Conservation (phyloP, 805 yeast species). For the Sugiyamaella floridensis region DNA sequence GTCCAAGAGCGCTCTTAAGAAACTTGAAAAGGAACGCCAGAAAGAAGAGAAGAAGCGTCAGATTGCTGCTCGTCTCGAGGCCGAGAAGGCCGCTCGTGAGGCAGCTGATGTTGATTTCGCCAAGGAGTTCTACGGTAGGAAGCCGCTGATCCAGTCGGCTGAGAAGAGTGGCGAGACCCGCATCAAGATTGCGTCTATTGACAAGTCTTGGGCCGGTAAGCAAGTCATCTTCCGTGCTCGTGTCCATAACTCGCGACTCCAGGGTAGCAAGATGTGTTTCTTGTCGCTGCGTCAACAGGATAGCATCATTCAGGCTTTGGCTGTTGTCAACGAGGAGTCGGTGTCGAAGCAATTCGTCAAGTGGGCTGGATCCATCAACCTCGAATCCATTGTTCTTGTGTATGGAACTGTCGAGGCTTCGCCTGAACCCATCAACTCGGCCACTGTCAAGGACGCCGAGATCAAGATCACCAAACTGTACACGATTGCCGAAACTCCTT, state of each 20-base stretch:
- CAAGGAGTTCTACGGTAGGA: slow-evolving; percentile 79
- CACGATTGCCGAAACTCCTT: slow-evolving; percentile 82
- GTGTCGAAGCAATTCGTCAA: slow-evolving; percentile 94
- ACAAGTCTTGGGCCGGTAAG: slow-evolving; percentile 61
- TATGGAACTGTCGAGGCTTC: slow-evolving; percentile 79
- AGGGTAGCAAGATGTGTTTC: slow-evolving; percentile 91
- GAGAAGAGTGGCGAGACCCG: slow-evolving; percentile 62
- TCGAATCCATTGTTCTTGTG: slow-evolving; percentile 88
- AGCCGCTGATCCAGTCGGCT: slow-evolving; percentile 77
- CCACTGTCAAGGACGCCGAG: slow-evolving; percentile 88
- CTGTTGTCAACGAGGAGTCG: slow-evolving; percentile 58
- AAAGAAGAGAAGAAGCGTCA: slow-evolving; percentile 67
- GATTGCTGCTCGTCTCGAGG: slow-evolving; percentile 79
- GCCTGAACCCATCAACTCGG: slow-evolving; percentile 79
- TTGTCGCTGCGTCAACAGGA: slow-evolving; percentile 87
- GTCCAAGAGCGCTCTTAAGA: slow-evolving; percentile 91
- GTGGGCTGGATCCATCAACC: slow-evolving; percentile 80
- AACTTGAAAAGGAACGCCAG: slow-evolving; percentile 48
- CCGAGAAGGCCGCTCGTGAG: slow-evolving; percentile 73
- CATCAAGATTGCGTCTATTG: slow-evolving; percentile 44
- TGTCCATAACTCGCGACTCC: slow-evolving; percentile 87
- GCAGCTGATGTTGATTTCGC: slow-evolving; percentile 82
- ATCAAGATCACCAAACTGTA: slow-evolving; percentile 66
- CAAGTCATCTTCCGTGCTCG: slow-evolving; percentile 87
- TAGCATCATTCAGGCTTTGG: slow-evolving; percentile 74